Percentiles rank a stretch among this genome's conserved stretches.
These are phyloP conservation scores for Colletotrichum camelliae DNA, from an alignment of 2,329 filamentous ascomycete genomes.

Conservation along the genomic window DNA sequence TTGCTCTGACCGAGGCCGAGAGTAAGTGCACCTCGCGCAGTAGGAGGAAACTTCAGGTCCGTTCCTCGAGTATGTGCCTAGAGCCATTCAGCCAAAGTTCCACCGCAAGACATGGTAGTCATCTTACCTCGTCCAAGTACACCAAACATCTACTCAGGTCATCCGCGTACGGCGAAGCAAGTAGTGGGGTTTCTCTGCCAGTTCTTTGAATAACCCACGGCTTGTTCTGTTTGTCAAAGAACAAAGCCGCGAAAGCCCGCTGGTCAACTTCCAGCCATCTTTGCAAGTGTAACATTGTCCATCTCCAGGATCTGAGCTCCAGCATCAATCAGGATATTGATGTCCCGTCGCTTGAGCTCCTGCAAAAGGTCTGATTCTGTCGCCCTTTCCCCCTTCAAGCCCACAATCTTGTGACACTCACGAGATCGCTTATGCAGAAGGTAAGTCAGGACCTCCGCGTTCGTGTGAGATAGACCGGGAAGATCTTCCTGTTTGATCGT, in stretches of 20 bases:
- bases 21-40: constrained; percentile 58
- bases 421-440: constrained; percentile 59
- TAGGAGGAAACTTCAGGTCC: constrained; percentile 58
- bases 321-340: constrained; percentile 66
- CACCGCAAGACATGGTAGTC: neutral
- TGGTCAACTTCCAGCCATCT: constrained; percentile 55
- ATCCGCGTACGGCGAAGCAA: constrained; percentile 60
- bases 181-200: constrained; percentile 44
- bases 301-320: constrained; percentile 70
- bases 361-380: constrained; percentile 50
- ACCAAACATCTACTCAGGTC: constrained; percentile 58
- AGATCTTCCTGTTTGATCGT: constrained; percentile 68
- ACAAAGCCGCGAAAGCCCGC: constrained; percentile 55
- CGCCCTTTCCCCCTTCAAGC: constrained; percentile 29
- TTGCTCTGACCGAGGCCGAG: constrained; percentile 63
- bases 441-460: constrained; percentile 66
- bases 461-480: constrained; percentile 59
- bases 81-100: neutral
- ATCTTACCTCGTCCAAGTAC: constrained; percentile 58
- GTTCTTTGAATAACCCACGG: constrained; percentile 47
- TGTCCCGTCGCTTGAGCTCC: constrained; percentile 37
- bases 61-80: constrained; percentile 64
- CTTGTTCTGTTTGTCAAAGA: constrained; percentile 53
- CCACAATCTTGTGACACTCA: constrained; percentile 40
- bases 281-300: constrained; percentile 55